phyloP scores from a whole-genome alignment of 2,329 filamentous ascomycete species.

The Xylaria sp. region DNA sequence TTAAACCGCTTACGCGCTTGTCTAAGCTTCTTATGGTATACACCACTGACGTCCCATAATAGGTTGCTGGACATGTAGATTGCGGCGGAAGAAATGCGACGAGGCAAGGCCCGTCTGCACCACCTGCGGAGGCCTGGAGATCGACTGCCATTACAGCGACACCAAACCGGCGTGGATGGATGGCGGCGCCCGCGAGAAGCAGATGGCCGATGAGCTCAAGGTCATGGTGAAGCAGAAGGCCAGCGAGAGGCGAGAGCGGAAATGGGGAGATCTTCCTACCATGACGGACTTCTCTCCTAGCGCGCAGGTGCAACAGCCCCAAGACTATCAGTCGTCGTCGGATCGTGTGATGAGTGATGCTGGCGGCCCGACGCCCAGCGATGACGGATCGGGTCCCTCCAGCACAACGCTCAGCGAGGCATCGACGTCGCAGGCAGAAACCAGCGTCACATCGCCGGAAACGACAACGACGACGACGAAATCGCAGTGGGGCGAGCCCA shows the following conservation, averaged over 20 bases:
- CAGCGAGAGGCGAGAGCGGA: conserved; percentile 59
- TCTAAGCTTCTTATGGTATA: background rate
- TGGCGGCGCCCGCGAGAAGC: conserved; percentile 47
- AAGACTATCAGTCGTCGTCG: background rate
- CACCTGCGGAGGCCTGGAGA: conserved; percentile 51
- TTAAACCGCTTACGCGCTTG: background rate
- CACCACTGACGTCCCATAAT: conserved; percentile 11
- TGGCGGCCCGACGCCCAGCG: conserved; percentile 1
- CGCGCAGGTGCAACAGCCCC: conserved; percentile 11
- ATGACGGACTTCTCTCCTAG: conserved; percentile 20
- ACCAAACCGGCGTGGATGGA: conserved; percentile 54
- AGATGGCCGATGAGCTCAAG: conserved; percentile 59
- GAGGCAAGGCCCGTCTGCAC: conserved; percentile 53
- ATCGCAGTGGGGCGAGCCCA: background rate
- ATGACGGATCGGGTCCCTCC: conserved; percentile 6
- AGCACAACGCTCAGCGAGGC: conserved; percentile 10
- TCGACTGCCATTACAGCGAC: conserved; percentile 53
- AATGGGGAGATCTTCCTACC: conserved; percentile 53
- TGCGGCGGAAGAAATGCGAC: conserved; percentile 58
- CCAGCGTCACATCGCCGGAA: background rate
- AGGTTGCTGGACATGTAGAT: conserved; percentile 55
- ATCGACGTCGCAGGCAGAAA: conserved; percentile 6
- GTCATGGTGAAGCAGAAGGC: conserved; percentile 66
- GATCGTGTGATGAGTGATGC: conserved; percentile 22
- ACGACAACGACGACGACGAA: conserved; percentile 12